Evolutionary conservation across 2,329 filamentous ascomycete genomes (phyloP).

Genomic region (Fusarium globosum): DNA sequence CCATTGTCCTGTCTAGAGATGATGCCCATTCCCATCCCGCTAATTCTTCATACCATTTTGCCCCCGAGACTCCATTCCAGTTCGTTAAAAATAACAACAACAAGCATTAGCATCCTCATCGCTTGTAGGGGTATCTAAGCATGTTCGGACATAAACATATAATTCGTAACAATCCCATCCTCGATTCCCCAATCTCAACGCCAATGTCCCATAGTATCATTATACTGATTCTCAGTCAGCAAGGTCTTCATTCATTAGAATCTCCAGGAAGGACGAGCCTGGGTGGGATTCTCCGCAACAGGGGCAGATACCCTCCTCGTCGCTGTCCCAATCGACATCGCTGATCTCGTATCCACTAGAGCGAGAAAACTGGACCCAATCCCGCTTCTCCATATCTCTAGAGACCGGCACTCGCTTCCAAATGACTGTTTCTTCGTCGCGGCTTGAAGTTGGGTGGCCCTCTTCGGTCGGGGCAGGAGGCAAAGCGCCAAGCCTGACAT

Average conservation of each 20-base stretch:
- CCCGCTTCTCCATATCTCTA: constrained; percentile 54
- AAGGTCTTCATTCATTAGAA: constrained; percentile 45
- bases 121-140: constrained; percentile 44
- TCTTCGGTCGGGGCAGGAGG: constrained; percentile 56
- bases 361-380: constrained; percentile 62
- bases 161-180: constrained; percentile 22
- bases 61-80: constrained; percentile 20
- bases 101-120: constrained; percentile 15
- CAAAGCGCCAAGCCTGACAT: constrained; percentile 50
- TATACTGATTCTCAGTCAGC: constrained; percentile 42
- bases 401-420: constrained; percentile 62
- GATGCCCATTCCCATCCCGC: not conserved
- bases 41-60: constrained; percentile 16
- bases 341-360: constrained; percentile 53
- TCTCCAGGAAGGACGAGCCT: constrained; percentile 50
- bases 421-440: constrained; percentile 57
- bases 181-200: constrained; percentile 19
- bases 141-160: constrained; percentile 38
- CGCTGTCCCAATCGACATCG: constrained; percentile 48
- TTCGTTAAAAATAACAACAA: constrained; percentile 33
- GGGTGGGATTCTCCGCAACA: constrained; percentile 55
- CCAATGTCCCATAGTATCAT: constrained; percentile 22
- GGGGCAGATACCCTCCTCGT: constrained; percentile 53
- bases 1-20: constrained; percentile 16
- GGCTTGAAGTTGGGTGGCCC: constrained; percentile 56